Percentiles rank a stretch among this genome's conserved stretches.
Evolutionary conservation across 345 rosid species (phyloP).

Genomic region (Laguncularia racemosa): DNA sequence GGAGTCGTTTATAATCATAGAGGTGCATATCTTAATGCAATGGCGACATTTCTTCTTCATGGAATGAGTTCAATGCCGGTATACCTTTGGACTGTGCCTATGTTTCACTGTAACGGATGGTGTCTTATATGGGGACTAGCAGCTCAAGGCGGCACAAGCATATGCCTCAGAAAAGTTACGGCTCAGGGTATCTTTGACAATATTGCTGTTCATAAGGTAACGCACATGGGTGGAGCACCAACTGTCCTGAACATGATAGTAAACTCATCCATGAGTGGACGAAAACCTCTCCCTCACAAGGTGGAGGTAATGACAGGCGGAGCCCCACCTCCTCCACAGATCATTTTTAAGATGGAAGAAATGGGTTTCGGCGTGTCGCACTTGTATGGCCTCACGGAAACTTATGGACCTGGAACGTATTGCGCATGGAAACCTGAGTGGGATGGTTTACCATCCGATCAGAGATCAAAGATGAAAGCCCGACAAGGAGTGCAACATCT

Average conservation of each 20-base stretch:
- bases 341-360: conserved; percentile 52
- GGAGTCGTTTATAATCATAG: conserved; percentile 86
- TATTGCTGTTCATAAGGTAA: conserved; percentile 47
- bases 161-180: conserved; percentile 57
- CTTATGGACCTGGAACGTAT: conserved; percentile 64
- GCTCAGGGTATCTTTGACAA: conserved; percentile 49
- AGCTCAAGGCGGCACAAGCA: conserved; percentile 75
- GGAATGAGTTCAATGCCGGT: conserved; percentile 45
- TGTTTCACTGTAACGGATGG: conserved; percentile 97
- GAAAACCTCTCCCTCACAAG: conserved; percentile 32
- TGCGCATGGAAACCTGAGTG: conserved; percentile 69
- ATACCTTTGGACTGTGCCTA: conserved; percentile 85
- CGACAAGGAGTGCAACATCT: conserved; percentile 77
- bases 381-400: conserved; percentile 72
- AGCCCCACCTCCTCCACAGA: conserved; percentile 54
- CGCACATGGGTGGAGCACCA: conserved; percentile 88
- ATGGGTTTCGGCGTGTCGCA: conserved; percentile 61
- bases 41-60: conserved; percentile 50
- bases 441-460: conserved; percentile 40
- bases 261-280: conserved; percentile 34
- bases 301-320: conserved; percentile 63
- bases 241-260: conserved; percentile 74
- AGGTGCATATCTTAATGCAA: conserved; percentile 76
- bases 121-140: conserved; percentile 83
- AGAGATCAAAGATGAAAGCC: conserved; percentile 41